A percentile compares a stretch with the other conserved stretches of the same genome.
Evolutionary conservation across 768 basidiomycete genomes (phyloP).

Genomic region (Boletus insuetus): DNA sequence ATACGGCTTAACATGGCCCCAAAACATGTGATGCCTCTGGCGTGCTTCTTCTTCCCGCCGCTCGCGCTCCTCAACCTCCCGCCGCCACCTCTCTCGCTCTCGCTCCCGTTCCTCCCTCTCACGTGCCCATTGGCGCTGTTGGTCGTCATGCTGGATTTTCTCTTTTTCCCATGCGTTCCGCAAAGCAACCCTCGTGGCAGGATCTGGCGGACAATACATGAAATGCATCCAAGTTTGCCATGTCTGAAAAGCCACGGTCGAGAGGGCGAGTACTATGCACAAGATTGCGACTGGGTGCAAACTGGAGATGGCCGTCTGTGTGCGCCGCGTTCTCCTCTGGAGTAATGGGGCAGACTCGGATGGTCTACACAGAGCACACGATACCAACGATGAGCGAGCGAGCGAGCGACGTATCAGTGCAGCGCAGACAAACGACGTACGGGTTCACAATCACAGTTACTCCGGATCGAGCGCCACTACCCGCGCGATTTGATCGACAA

Average conservation of each 20-base stretch:
- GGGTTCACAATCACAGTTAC: background rate
- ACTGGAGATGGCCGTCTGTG: background rate
- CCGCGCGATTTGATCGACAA: background rate
- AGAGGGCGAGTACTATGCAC: background rate
- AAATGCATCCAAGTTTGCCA: background rate
- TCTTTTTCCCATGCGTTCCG: background rate
- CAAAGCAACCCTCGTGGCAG: background rate
- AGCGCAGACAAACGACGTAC: background rate
- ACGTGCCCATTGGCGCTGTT: slow-evolving; percentile 1
- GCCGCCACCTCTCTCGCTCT: slow-evolving; percentile 10
- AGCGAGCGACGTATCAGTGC: too few species aligned
- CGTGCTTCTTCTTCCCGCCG: slow-evolving; percentile 25
- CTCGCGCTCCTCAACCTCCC: slow-evolving; percentile 5
- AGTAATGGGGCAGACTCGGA: slow-evolving; percentile 1
- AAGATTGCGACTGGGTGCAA: background rate
- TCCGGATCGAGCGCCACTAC: too few species aligned
- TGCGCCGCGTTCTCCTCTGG: too few species aligned
- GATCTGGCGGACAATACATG: background rate
- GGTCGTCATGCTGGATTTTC: background rate
- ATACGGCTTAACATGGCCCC: slow-evolving; percentile 11
- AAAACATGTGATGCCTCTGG: slow-evolving; percentile 21
- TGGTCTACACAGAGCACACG: background rate
- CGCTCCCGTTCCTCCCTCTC: background rate
- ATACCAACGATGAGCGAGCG: background rate
- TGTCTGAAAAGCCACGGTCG: background rate